Base-by-base conservation (phyloP, 495 filamentous ascomycete genomes). In the Xeromyces bisporus region DNA sequence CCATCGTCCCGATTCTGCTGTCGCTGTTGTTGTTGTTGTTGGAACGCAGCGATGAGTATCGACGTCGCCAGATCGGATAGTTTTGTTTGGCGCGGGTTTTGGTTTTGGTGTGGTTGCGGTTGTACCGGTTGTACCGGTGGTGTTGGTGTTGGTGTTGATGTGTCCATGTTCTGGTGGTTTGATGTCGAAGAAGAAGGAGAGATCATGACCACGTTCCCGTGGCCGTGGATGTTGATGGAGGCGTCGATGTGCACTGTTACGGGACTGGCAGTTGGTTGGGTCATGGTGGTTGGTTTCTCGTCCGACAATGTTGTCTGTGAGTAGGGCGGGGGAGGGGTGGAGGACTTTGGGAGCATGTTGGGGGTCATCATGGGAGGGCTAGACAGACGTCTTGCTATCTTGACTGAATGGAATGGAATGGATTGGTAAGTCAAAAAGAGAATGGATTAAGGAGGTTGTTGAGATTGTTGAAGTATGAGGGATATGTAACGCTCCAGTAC, bases 241-340 rank as follows among this genome's bases (percentile, higher is more conserved):
- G 43, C 37, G 31, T 60, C 50, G 28, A 64, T 48, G 20, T 41
- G 34, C 29, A 63, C 58, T 8, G 37, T 47, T 18, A 51, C 38
- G 1, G 41, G 37, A 23, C 17, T 18, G 23, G 26, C 11, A 23
- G 2, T 16, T 16, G 25, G 23, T 5, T 29, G 34, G 18, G 24
- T 38, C 33, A 9, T 35, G 18, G 25, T 18, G 4, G 13, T 29
- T 2, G 15, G 25, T 17, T 21, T 35, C 6, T 39, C 18, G 12
- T 7, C 6, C 8, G 17, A 15, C 13, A 14, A 16, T 15, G 8
- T 15, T 16, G 29, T 15, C 8, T 4, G 17, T 12, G 29, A 31
- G 17, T 31, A 31, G 10, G 26, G 26, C 2, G 42, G 36, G 13
- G 53, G 43, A 10, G 30, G 40, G 10, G 32, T 26, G 20, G 34